Evolutionary conservation across 345 rosid genomes (phyloP).

Genomic region (Jatropha curcas): DNA sequence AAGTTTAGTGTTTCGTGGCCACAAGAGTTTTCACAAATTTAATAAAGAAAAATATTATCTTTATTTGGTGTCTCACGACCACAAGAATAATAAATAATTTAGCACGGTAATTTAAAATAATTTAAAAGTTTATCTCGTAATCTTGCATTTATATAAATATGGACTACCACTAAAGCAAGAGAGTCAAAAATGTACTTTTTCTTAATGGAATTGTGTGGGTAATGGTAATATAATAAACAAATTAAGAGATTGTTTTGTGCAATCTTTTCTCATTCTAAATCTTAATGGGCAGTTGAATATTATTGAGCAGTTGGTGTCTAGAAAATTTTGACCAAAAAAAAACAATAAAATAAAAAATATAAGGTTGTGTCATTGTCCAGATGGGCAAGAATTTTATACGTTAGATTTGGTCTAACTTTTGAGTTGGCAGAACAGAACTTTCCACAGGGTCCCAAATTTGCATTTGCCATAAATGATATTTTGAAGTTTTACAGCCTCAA

Average conservation of each 20-base stretch:
- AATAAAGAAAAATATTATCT: no score
- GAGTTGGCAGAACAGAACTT: neutral
- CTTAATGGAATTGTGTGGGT: neutral
- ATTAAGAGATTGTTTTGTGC: neutral
- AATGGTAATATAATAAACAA: neutral
- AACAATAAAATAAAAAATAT: neutral
- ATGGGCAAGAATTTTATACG: neutral
- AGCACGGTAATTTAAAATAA: no score
- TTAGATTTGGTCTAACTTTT: neutral
- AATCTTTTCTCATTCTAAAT: neutral
- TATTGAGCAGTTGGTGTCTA: neutral
- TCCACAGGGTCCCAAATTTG: neutral
- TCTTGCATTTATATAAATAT: neutral
- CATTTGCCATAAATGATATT: neutral
- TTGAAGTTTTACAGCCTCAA: neutral
- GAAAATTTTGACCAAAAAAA: neutral
- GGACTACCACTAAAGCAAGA: neutral
- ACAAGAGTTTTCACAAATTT: no score
- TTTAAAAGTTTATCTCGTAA: no score
- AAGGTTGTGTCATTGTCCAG: neutral
- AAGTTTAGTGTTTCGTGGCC: no score
- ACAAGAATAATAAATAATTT: no score
- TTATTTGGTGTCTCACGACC: no score
- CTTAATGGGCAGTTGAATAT: neutral
- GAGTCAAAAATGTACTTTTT: neutral